Evolutionary conservation across 306 rosid species (phyloP).

Genomic region (Rosa lucieae): DNA sequence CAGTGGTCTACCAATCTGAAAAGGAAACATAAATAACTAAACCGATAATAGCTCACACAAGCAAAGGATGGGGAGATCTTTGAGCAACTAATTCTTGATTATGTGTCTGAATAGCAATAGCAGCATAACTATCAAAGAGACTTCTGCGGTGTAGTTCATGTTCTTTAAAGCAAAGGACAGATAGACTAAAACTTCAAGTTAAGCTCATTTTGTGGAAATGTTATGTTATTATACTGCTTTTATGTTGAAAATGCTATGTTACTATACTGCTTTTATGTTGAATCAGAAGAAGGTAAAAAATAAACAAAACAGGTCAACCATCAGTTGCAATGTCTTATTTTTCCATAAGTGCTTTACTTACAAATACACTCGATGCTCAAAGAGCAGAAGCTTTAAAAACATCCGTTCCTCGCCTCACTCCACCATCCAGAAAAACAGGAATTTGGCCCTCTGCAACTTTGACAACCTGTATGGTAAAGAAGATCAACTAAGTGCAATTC

Average conservation of each 20-base stretch:
- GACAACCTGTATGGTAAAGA: conserved; percentile 54
- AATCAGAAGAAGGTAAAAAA: neutral
- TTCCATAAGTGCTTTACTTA: conserved; percentile 34
- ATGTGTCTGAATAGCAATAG: neutral
- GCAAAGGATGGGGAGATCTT: neutral
- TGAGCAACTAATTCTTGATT: neutral
- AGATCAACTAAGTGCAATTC: neutral
- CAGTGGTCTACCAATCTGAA: conserved; percentile 88
- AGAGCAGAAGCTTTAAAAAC: conserved; percentile 97
- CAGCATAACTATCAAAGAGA: neutral
- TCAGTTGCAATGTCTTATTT: neutral
- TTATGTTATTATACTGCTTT: no score
- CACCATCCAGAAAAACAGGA: conserved; percentile 94
- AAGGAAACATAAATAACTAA: neutral
- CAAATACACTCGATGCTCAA: conserved; percentile 92
- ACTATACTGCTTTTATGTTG: neutral
- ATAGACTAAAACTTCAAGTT: neutral
- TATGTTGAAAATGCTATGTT: no score
- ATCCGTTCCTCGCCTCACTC: conserved; percentile 96
- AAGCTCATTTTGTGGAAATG: neutral
- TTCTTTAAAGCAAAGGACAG: neutral
- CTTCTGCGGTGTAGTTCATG: neutral
- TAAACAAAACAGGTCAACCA: neutral
- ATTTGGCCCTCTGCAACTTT: conserved; percentile 85
- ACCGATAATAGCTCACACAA: neutral